Evolutionary conservation across 768 basidiomycete species (phyloP).

Genomic region (Amanita jacksonii): DNA sequence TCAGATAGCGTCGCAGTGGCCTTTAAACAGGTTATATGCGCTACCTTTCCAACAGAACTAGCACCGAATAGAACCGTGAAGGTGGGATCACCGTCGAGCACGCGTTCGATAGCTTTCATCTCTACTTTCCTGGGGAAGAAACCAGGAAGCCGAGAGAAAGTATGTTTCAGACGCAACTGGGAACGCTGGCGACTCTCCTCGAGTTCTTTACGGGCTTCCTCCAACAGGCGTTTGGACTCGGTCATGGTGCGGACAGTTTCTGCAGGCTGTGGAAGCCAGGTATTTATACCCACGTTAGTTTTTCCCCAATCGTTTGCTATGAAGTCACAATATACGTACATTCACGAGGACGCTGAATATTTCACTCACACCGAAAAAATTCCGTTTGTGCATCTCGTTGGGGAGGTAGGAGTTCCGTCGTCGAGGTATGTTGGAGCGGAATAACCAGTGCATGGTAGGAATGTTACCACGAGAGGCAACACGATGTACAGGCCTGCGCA

Average conservation of each 20-base stretch:
- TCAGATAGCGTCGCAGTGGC: not conserved
- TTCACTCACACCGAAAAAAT: constrained; percentile 75
- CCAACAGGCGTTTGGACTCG: constrained; percentile 65
- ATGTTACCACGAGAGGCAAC: constrained; percentile 16
- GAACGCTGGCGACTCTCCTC: constrained; percentile 55
- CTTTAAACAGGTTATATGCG: constrained; percentile 6
- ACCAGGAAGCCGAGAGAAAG: constrained; percentile 66
- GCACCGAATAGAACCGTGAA: constrained; percentile 79
- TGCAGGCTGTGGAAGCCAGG: constrained; percentile 41
- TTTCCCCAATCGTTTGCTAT: too few relatives aligned
- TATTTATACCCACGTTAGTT: constrained; percentile 8
- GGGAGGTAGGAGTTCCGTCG: constrained; percentile 51
- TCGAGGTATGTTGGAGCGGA: constrained; percentile 64
- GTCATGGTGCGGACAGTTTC: constrained; percentile 72
- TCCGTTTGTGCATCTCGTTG: constrained; percentile 52
- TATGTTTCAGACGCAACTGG: constrained; percentile 63
- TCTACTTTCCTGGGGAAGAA: constrained; percentile 67
- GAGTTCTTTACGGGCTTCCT: constrained; percentile 72
- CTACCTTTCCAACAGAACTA: constrained; percentile 72
- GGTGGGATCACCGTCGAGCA: constrained; percentile 60
- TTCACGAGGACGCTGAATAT: constrained; percentile 68
- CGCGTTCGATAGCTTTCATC: constrained; percentile 52
- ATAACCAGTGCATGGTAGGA: constrained; percentile 60
- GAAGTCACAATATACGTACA: constrained; percentile 30
- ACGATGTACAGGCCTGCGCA: constrained; percentile 18